These are phyloP conservation scores for Baorangia bicolor DNA, from an alignment of 768 basidiomycete genomes.

Conservation along the genomic window DNA sequence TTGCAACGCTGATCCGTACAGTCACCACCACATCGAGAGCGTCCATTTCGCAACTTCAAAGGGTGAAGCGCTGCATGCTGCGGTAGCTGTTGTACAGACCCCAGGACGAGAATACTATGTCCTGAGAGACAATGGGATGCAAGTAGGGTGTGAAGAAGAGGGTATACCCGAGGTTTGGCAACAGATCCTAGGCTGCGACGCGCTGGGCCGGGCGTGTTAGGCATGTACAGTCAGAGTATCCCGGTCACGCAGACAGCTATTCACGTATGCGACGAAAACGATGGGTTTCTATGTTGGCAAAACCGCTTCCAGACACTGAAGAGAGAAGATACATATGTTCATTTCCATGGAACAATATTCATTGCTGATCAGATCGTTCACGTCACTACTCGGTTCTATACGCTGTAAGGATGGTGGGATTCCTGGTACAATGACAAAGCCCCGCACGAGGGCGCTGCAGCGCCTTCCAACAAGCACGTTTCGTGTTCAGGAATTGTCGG, in stretches of 20 bases:
- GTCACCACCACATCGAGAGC: constrained; percentile 77
- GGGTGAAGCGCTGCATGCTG: constrained; percentile 50
- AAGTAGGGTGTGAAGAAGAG: constrained; percentile 74
- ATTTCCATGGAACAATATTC: neutral
- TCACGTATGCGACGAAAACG: neutral
- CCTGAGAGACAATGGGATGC: constrained; percentile 73
- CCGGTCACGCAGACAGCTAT: neutral
- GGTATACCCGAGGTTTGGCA: constrained; percentile 66
- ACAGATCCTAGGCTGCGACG: constrained; percentile 51
- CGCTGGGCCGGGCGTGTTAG: constrained; percentile 4
- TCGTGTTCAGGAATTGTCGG: neutral
- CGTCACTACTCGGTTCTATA: too few relatives aligned
- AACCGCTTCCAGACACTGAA: neutral
- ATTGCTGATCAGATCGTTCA: neutral
- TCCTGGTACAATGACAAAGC: neutral
- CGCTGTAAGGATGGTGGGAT: too few relatives aligned
- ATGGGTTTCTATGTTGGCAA: neutral
- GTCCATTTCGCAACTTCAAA: constrained; percentile 55
- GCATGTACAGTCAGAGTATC: neutral
- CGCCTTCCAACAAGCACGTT: neutral
- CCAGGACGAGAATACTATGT: constrained; percentile 66
- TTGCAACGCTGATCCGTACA: constrained; percentile 25
- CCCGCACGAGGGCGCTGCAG: neutral
- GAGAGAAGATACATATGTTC: too few relatives aligned
- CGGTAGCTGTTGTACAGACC: constrained; percentile 70